These are phyloP conservation scores for Debaryomyces castellii DNA, from an alignment of 805 yeast genomes.

Conservation along the genomic window DNA sequence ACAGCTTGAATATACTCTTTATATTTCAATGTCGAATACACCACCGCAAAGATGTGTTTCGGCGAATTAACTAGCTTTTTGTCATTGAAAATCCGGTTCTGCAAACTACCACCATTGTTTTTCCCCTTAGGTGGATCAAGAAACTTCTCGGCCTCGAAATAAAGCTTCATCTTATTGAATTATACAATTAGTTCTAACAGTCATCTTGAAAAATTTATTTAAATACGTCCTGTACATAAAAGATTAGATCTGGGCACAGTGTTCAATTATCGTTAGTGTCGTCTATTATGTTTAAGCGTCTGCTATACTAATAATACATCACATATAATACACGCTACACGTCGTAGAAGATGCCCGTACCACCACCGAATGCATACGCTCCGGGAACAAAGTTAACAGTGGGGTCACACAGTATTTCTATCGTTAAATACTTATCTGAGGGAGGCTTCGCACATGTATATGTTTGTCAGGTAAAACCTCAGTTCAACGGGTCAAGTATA, in stretches of 20 bases:
- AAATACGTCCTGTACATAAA: neutral
- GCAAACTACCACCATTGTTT: conserved; percentile 26
- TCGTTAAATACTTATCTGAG: conserved; percentile 72
- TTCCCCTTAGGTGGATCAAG: conserved; percentile 24
- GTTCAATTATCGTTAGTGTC: neutral
- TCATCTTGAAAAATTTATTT: conserved; percentile 2
- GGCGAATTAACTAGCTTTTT: conserved; percentile 51
- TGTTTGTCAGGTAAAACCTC: conserved; percentile 62
- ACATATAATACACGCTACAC: neutral
- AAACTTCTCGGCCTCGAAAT: conserved; percentile 44
- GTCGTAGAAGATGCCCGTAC: conserved; percentile 18
- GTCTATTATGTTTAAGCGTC: neutral
- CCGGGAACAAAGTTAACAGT: conserved; percentile 81
- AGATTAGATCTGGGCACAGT: neutral
- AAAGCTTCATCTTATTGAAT: conserved; percentile 32
- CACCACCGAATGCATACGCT: conserved; percentile 61
- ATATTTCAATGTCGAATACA: conserved; percentile 72
- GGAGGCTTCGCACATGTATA: conserved; percentile 98
- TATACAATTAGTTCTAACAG: neutral
- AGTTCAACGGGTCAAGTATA: conserved; percentile 47
- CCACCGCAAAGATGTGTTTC: conserved; percentile 82
- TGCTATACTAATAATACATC: neutral
- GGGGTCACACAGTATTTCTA: conserved; percentile 74
- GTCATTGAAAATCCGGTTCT: conserved; percentile 39
- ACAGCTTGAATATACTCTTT: conserved; percentile 62